Percentiles rank a stretch among this genome's conserved stretches.
Conservation (phyloP, 129 eudicot species). For the Flaveria linearis region DNA sequence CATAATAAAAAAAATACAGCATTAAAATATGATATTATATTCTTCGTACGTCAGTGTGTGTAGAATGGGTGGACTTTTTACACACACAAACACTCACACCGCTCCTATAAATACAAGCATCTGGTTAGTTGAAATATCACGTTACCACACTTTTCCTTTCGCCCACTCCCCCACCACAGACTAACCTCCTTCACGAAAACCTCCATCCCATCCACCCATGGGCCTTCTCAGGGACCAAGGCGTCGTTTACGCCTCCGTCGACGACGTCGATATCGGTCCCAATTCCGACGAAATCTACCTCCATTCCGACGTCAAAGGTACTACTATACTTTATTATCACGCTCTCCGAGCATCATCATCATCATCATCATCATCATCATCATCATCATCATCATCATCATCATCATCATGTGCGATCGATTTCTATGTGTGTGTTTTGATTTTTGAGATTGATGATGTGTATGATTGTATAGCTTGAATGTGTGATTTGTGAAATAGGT, state of each 20-base stretch:
- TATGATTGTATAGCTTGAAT: background rate
- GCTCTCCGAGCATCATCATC: background rate
- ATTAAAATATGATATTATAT: no score
- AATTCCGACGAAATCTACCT: slow-evolving; percentile 59
- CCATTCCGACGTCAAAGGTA: slow-evolving; percentile 89
- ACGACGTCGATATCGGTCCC: slow-evolving; percentile 74
- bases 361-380: background rate
- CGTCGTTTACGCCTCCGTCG: slow-evolving; percentile 62
- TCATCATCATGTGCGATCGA: background rate
- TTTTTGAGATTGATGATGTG: no score
- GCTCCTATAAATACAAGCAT: slow-evolving; percentile 32
- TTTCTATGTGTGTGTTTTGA: background rate
- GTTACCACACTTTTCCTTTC: slow-evolving; percentile 3
- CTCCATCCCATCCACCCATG: slow-evolving; percentile 25
- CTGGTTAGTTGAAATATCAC: slow-evolving; percentile 32
- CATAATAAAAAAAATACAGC: background rate
- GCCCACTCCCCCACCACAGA: slow-evolving; percentile 15
- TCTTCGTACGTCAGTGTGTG: background rate
- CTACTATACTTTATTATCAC: background rate
- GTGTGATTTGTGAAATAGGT: background rate
- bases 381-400: background rate
- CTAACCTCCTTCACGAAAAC: slow-evolving; percentile 23
- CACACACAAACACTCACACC: slow-evolving; percentile 15
- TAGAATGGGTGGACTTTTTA: slow-evolving; percentile 1
- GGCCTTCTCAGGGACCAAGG: slow-evolving; percentile 62